phyloP scores from a whole-genome alignment of 2,329 filamentous ascomycete species.

The Colletotrichum spinosum region DNA sequence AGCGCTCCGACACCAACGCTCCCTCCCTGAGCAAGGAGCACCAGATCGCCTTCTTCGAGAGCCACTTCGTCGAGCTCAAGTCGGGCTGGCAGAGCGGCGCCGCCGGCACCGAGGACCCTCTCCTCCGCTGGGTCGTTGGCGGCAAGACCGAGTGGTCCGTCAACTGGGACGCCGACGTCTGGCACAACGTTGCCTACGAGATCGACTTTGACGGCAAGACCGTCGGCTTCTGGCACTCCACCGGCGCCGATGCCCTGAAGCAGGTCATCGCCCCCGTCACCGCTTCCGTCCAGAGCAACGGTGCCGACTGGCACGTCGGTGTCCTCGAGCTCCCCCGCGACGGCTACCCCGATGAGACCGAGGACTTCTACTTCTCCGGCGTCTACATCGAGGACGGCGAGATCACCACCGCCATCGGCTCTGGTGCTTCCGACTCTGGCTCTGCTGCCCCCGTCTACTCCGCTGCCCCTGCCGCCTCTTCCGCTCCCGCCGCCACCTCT shows the following conservation, averaged over 20 bases:
- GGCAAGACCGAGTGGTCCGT: conserved; percentile 72
- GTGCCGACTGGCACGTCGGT: conserved; percentile 79
- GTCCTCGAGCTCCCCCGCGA: conserved; percentile 73
- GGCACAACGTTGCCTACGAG: conserved; percentile 82
- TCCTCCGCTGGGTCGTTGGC: conserved; percentile 74
- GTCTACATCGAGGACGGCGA: conserved; percentile 72
- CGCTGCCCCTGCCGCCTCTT: conserved; percentile 6
- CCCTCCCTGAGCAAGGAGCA: conserved; percentile 74
- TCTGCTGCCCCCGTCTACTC: conserved; percentile 15
- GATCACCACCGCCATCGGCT: conserved; percentile 45
- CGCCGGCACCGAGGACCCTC: conserved; percentile 57
- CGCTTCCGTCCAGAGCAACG: conserved; percentile 72
- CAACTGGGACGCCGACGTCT: conserved; percentile 71
- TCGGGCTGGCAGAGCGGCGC: conserved; percentile 69
- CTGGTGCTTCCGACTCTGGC: conserved; percentile 22
- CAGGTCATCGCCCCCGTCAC: conserved; percentile 71
- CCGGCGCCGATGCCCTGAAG: conserved; percentile 66
- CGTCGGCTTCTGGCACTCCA: conserved; percentile 79
- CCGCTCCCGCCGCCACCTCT: conserved; percentile 15
- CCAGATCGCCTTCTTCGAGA: conserved; percentile 73
- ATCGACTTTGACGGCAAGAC: conserved; percentile 74
- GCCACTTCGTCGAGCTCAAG: conserved; percentile 82
- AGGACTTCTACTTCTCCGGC: conserved; percentile 80
- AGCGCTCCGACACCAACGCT: conserved; percentile 68
- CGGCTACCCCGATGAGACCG: conserved; percentile 63